Base-by-base conservation (phyloP, 2,329 filamentous ascomycete genomes). In the Xylariomycetidae sp. region DNA sequence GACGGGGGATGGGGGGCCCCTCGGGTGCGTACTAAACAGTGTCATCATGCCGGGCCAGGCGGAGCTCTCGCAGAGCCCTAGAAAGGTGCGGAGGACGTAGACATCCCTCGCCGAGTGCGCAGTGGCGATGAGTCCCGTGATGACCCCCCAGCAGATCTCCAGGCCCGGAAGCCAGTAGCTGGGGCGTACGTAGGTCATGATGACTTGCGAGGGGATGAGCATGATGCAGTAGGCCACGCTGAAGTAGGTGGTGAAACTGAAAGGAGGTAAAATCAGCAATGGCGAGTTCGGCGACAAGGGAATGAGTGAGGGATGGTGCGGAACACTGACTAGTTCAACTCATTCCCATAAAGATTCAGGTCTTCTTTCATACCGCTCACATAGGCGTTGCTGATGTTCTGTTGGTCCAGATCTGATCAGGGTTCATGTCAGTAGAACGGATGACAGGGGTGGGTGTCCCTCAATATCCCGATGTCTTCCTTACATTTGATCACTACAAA, bases 21-120 rank as follows among this genome's bases (percentile, higher is more conserved):
- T n/a, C n/a, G n/a, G n/a, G n/a, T 41, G 35, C 54, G 44, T 27
- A 58, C 57, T 64, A 23, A 65, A 56, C 5, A 65, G 42, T 1
- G 61, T 64, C 56, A 65, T 65, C 59, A 65, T 65, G 4, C 61
- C 62, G 0, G 63, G 63, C 62, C 62, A 66, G 4, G 62, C 61
- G 22, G 49, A 54, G 43, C 56, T 58, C 37, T 62, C 58, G 40
- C 56, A 63, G 2, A 66, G 33, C 0, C 62, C 62, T 14, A 65
- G 49, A 15, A 65, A 52, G n/a, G 64, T 57, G 4, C 62, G 54
- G n/a, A 65, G 36, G 2, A 56, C 52, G 33, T 64, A 64, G 10
- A 66, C 45, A 25, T 64, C 57, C 9, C 53, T 42, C 1, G 56
- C 53, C 19, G 51, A 52, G 3, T 54, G 54, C n/a, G 45, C 38